A percentile compares a stretch with the other conserved stretches of the same genome.
phyloP scores from a whole-genome alignment of 2,329 filamentous ascomycete genomes.

The Xylaria sp. region DNA sequence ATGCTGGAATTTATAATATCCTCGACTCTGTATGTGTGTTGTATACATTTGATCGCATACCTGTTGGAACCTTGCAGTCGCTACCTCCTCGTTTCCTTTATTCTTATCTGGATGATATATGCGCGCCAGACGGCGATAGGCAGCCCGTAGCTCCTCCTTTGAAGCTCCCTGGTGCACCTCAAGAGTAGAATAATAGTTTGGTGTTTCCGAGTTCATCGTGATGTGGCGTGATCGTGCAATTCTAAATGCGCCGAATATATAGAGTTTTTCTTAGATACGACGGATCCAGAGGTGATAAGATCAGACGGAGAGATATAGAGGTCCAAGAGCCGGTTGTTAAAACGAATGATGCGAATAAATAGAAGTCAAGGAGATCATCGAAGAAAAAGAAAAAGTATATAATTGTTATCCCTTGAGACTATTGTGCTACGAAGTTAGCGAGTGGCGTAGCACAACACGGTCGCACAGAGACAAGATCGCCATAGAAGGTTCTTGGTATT shows the following conservation, averaged over 20 bases:
- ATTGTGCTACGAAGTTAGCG: no score
- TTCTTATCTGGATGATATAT: constrained; percentile 8
- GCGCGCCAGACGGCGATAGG: background rate
- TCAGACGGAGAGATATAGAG: no score
- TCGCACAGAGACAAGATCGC: no score
- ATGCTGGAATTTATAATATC: no score
- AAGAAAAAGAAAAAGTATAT: no score
- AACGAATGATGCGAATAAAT: no score
- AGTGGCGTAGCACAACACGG: no score
- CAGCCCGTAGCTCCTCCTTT: background rate
- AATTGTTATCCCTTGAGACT: no score
- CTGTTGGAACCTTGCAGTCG: constrained; percentile 1
- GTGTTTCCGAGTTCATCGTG: background rate
- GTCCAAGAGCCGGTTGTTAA: no score
- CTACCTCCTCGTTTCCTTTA: background rate
- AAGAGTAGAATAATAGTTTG: background rate
- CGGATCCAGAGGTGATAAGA: background rate
- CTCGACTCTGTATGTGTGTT: no score
- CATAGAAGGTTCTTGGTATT: background rate
- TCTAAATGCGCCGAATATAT: background rate
- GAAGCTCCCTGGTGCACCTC: background rate
- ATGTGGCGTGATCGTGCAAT: background rate
- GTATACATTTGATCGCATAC: background rate
- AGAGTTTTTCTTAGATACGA: background rate
- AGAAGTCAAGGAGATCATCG: no score